These are phyloP conservation scores for Malassezia brasiliensis DNA, from an alignment of 1,284 basidiomycete species.

Conservation along the genomic window DNA sequence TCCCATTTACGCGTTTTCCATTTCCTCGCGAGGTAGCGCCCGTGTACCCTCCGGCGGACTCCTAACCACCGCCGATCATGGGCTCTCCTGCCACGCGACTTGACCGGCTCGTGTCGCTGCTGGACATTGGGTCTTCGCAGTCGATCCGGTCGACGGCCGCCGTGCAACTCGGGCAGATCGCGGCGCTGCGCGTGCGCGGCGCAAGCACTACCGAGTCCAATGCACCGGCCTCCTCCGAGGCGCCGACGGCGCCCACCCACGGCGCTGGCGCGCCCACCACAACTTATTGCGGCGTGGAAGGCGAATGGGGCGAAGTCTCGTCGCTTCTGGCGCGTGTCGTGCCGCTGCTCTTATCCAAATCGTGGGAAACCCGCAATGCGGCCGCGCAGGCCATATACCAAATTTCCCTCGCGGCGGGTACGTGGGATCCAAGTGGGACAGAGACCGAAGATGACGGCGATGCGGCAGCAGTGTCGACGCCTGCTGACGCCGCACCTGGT, in stretches of 20 bases:
- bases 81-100: conserved; percentile 51
- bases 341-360: conserved; percentile 76
- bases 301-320: conserved; percentile 57
- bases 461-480: conserved; percentile 17
- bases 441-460: conserved; percentile 7
- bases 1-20: too few relatives aligned
- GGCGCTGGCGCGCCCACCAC: conserved; percentile 17
- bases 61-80: not conserved
- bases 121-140: conserved; percentile 77
- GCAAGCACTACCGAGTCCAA: conserved; percentile 17
- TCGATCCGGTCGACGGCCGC: conserved; percentile 80
- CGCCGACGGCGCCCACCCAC: conserved; percentile 16
- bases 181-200: conserved; percentile 53
- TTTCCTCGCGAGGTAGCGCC: too few relatives aligned
- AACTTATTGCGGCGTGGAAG: conserved; percentile 54
- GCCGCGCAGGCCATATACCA: conserved; percentile 74
- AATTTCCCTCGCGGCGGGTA: conserved; percentile 70
- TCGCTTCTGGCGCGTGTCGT: conserved; percentile 58
- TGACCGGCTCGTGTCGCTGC: conserved; percentile 78
- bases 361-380: conserved; percentile 72
- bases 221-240: conserved; percentile 1
- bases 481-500: conserved; percentile 14
- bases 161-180: conserved; percentile 80
- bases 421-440: conserved; percentile 55
- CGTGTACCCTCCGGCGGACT: too few relatives aligned